phyloP scores from a whole-genome alignment of 345 rosid genomes.

The Limnanthes douglasii region DNA sequence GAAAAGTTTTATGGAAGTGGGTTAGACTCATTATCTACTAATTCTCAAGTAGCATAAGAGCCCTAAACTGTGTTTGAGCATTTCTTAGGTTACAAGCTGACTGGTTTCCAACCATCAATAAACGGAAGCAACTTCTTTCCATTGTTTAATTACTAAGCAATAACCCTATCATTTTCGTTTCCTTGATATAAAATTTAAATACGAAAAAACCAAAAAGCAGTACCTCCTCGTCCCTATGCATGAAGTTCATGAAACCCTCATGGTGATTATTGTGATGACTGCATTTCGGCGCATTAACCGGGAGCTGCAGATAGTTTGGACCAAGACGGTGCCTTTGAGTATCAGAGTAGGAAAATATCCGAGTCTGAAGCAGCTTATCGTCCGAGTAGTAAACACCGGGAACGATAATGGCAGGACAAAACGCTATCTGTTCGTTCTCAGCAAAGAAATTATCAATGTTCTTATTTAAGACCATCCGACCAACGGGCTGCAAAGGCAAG shows the following conservation, averaged over 20 bases:
- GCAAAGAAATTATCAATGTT: conserved; percentile 93
- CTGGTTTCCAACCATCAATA: no score
- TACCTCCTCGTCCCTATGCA: conserved; percentile 95
- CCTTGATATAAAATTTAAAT: not conserved
- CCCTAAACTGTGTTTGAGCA: no score
- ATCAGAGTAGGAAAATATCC: conserved; percentile 80
- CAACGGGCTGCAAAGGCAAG: conserved; percentile 92
- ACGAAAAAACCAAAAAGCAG: not conserved
- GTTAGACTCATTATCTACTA: no score
- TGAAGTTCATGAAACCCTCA: conserved; percentile 85
- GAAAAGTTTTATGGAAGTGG: no score
- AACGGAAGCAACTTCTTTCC: no score
- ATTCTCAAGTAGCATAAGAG: no score
- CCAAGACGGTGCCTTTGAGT: conserved; percentile 99
- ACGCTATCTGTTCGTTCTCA: conserved; percentile 91
- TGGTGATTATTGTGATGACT: conserved; percentile 92
- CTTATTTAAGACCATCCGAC: conserved; percentile 90
- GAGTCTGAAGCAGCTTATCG: conserved; percentile 80
- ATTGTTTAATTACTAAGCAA: no score
- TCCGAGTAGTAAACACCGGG: conserved; percentile 86
- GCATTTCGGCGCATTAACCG: conserved; percentile 91
- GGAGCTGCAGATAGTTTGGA: conserved; percentile 92
- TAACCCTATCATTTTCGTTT: no score
- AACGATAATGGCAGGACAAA: conserved; percentile 84
- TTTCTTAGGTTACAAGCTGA: no score